phyloP scores from a whole-genome alignment of 2,329 filamentous ascomycete genomes.

The Fusarium sp. region DNA sequence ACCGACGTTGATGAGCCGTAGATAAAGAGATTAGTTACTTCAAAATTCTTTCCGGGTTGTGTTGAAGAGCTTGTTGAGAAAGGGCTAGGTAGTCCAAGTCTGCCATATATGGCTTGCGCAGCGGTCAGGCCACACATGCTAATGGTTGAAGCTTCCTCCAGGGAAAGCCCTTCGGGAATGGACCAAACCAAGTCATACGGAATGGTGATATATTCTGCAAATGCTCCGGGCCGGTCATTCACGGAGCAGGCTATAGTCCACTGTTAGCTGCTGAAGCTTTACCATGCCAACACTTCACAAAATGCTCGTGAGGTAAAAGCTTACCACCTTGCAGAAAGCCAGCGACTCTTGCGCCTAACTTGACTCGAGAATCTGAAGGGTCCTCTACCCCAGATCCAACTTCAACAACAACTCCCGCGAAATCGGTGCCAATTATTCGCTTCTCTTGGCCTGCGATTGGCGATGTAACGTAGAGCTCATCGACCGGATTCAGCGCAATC shows the following conservation, averaged over 20 bases:
- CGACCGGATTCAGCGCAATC: conserved; percentile 48
- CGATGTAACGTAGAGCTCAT: conserved; percentile 52
- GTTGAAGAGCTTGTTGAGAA: conserved; percentile 38
- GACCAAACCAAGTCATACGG: conserved; percentile 56
- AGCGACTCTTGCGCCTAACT: conserved; percentile 52
- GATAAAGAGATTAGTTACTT: conserved; percentile 44
- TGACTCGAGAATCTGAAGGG: conserved; percentile 25
- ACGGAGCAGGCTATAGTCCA: conserved; percentile 50
- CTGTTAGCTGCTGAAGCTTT: background rate
- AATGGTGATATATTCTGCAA: conserved; percentile 56
- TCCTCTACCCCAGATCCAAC: conserved; percentile 27
- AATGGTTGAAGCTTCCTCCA: conserved; percentile 55
- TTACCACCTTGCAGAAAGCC: conserved; percentile 58
- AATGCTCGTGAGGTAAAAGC: background rate
- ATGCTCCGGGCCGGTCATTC: conserved; percentile 59
- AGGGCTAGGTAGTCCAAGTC: conserved; percentile 53
- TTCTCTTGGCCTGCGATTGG: conserved; percentile 50
- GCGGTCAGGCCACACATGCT: conserved; percentile 59
- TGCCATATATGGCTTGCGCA: conserved; percentile 56
- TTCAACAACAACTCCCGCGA: conserved; percentile 52
- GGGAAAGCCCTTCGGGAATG: conserved; percentile 49
- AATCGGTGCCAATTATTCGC: conserved; percentile 57
- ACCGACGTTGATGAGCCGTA: conserved; percentile 53
- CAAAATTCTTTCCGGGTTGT: fast-evolving
- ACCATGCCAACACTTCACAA: fast-evolving